Evolutionary conservation across 2,329 filamentous ascomycete species (phyloP).

Genomic region (Fusarium oligoseptatum): DNA sequence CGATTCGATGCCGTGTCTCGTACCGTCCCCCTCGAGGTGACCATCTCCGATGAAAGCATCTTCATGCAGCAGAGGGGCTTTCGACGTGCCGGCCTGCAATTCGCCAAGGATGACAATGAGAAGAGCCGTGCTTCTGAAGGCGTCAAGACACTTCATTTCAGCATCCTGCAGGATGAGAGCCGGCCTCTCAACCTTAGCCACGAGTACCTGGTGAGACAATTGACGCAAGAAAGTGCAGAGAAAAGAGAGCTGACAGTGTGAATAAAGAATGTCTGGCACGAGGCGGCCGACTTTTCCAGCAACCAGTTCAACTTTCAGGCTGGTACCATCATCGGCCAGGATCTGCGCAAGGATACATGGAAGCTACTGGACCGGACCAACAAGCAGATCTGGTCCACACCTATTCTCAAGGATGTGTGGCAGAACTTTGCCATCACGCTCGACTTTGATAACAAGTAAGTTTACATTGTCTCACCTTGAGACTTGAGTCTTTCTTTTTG

Average conservation of each 20-base stretch:
- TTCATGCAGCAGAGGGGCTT: constrained; percentile 72
- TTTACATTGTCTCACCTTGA: constrained; percentile 11
- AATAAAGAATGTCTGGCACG: constrained; percentile 57
- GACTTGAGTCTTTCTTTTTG: background rate
- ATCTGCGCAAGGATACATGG: constrained; percentile 54
- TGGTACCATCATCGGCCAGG: constrained; percentile 62
- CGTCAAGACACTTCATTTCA: constrained; percentile 73
- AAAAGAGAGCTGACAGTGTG: constrained; percentile 1
- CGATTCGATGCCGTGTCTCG: constrained; percentile 53
- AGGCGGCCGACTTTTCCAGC: constrained; percentile 60
- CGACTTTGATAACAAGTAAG: constrained; percentile 69
- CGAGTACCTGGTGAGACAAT: constrained; percentile 65
- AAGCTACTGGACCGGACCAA: constrained; percentile 63
- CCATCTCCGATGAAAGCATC: constrained; percentile 70
- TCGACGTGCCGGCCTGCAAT: constrained; percentile 61
- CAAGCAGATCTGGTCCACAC: constrained; percentile 63
- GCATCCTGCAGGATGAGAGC: constrained; percentile 64
- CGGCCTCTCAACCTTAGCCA: constrained; percentile 70
- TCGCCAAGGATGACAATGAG: constrained; percentile 52
- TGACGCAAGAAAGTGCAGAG: rapidly evolving
- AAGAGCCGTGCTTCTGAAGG: constrained; percentile 65
- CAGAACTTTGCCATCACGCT: constrained; percentile 73
- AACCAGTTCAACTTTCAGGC: constrained; percentile 69
- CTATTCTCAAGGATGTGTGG: constrained; percentile 65
- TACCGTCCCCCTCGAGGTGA: constrained; percentile 64